Conservation (phyloP, 2,329 filamentous ascomycete genomes). For the Blastomyces emzantsi region DNA sequence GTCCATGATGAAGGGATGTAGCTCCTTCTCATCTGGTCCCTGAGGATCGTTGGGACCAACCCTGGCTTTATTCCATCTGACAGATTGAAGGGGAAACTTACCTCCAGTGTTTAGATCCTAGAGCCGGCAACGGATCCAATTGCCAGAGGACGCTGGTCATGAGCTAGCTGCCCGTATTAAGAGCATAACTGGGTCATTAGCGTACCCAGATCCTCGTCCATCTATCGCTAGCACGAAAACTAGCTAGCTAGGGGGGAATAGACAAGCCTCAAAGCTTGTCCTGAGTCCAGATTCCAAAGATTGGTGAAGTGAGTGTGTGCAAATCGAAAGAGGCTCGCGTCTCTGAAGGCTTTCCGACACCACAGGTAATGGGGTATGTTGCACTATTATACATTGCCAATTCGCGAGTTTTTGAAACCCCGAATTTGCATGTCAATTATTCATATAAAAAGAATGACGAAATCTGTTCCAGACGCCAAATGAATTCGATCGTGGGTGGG, state of each 20-base stretch:
- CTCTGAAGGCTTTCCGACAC: background rate
- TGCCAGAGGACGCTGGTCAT: background rate
- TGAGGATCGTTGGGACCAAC: background rate
- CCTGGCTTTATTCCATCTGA: background rate
- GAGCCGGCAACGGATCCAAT: background rate
- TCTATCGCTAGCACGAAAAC: background rate
- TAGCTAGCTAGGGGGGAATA: background rate
- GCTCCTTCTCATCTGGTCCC: background rate
- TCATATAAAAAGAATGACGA: background rate
- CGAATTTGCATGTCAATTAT: background rate
- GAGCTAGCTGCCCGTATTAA: background rate
- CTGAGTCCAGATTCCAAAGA: background rate
- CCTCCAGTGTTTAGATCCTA: background rate
- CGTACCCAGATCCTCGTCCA: background rate
- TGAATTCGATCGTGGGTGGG: background rate
- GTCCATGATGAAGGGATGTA: background rate
- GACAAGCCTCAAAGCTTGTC: background rate
- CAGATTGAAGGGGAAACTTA: background rate
- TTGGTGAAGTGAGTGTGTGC: background rate
- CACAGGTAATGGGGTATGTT: background rate
- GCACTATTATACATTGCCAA: background rate
- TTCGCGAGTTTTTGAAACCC: background rate
- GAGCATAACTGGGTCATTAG: background rate
- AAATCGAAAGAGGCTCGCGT: background rate
- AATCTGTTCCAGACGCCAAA: background rate